A percentile compares a stretch with the other conserved stretches of the same genome.
Conservation (phyloP, 2,329 filamentous ascomycete genomes). For the Diaporthe sp. region DNA sequence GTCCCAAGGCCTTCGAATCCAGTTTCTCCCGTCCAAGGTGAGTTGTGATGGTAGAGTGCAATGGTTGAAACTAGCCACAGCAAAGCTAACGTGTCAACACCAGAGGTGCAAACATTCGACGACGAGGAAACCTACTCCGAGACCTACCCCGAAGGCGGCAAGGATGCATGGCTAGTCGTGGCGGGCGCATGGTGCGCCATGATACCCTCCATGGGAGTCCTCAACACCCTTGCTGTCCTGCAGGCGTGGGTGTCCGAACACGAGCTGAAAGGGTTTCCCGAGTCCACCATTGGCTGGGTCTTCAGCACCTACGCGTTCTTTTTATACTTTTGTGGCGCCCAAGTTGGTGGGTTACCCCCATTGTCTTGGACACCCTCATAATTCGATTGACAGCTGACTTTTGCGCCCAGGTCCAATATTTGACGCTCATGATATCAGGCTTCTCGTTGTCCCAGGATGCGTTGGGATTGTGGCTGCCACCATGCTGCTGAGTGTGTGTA, state of each 20-base stretch:
- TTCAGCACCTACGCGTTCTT: conserved; percentile 88
- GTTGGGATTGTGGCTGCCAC: conserved; percentile 73
- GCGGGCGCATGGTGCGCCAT: conserved; percentile 86
- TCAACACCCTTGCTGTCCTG: conserved; percentile 85
- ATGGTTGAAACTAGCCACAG: too few relatives aligned
- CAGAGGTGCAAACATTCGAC: neutral
- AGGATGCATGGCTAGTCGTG: conserved; percentile 86
- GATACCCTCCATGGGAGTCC: conserved; percentile 80
- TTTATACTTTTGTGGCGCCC: conserved; percentile 80
- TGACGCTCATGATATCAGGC: conserved; percentile 85
- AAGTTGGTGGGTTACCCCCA: neutral
- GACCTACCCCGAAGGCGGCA: conserved; percentile 86
- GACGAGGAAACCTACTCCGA: conserved; percentile 49
- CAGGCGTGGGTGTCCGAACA: conserved; percentile 83
- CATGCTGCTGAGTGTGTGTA: conserved; percentile 80
- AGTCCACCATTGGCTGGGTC: conserved; percentile 86
- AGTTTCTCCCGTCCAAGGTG: neutral
- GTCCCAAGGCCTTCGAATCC: neutral
- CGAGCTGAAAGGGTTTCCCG: conserved; percentile 78
- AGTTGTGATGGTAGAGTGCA: accelerated
- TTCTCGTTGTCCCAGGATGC: conserved; percentile 79
- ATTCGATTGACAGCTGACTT: neutral
- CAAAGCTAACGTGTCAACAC: conserved; percentile 2
- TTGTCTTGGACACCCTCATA: accelerated
- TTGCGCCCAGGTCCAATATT: conserved; percentile 91